Base-by-base conservation (phyloP, 345 rosid species). In the Pseudoturritis turrita region DNA sequence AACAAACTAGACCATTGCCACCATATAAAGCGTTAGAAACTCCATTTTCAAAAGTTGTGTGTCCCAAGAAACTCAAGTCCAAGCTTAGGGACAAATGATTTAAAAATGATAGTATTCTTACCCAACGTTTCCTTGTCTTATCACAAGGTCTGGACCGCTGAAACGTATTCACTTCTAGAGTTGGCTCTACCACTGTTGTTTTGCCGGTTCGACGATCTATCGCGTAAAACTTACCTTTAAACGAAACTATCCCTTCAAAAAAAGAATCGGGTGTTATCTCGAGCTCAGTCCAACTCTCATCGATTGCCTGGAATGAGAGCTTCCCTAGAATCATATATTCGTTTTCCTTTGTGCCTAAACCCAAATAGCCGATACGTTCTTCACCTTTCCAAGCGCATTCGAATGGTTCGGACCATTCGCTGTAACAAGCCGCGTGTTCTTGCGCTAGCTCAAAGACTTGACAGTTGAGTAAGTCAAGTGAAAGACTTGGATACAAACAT, bases 391-490 rank as follows among this genome's bases (percentile, higher is more conserved):
- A 11, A 18, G 17, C 7, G 4, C 22, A 45, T 28, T 31, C 50
- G 0, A 41, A 41, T 21, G 7, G 10, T 7, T 6, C 21, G 11
- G 0, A 10, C 65, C 56, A 46, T 10, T 18, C 31, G 17, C 22
- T 62, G 62, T 36, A 70, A 60, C 19, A 70, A 9, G 67, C 75
- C 7, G 50, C 59, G 17, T 70, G 75, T 60, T 70, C 74, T 47
- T 59, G 59, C 25, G 57, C 40, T 60, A 70, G 36, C 60, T 50
- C 75, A 71, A 28, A 1, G 33, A 40, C 22, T n/a, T 61, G 68
- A 50, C 40, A 71, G 10, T 31, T 26, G 33, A 71, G 68, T 44
- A 60, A 49, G 28, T 71, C 68, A 71, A 71, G 5, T 5, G 68
- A 61, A 0, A 71, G 18, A 10, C 13, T 12, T 17, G 61, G 75